Conservation (phyloP, 768 basidiomycete genomes). For the Hygrophorus russula region DNA sequence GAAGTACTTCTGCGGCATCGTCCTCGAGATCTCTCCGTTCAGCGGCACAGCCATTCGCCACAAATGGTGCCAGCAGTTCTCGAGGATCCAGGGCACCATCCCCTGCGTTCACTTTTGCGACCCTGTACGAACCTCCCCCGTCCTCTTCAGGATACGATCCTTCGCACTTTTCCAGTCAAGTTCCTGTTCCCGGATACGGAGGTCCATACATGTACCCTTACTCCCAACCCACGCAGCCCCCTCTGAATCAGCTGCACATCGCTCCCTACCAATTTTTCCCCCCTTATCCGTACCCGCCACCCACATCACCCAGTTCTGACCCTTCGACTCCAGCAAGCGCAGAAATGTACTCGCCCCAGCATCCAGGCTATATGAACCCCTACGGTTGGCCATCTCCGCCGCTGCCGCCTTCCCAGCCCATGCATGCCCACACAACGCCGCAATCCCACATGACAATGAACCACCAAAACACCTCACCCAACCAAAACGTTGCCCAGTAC, state of each 20-base stretch:
- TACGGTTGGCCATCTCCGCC: conserved; percentile 24
- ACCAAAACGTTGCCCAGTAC: conserved; percentile 13
- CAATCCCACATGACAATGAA: conserved; percentile 6
- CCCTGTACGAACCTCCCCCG: conserved; percentile 53
- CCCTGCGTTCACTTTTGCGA: conserved; percentile 65
- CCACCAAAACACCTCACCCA: conserved; percentile 4
- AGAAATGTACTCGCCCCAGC: conserved; percentile 21
- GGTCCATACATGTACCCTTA: conserved; percentile 41
- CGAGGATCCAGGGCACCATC: conserved; percentile 67
- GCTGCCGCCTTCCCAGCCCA: conserved; percentile 14
- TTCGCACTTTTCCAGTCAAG: conserved; percentile 28
- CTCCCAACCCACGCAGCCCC: conserved; percentile 21
- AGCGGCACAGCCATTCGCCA: conserved; percentile 34
- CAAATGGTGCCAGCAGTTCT: conserved; percentile 47
- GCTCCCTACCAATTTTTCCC: conserved; percentile 19
- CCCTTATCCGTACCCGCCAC: conserved; percentile 30
- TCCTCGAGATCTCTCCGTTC: conserved; percentile 53
- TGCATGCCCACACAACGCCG: conserved; percentile 7
- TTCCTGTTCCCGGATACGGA: conserved; percentile 30
- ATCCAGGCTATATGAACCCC: conserved; percentile 22
- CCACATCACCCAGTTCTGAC: conserved; percentile 23
- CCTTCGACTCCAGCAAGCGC: conserved; percentile 16
- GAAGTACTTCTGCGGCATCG: conserved; percentile 38
- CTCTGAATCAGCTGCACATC: conserved; percentile 8
- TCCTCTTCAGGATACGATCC: conserved; percentile 34